Evolutionary conservation across 2,329 filamentous ascomycete genomes (phyloP), one percentile per base, ranked within the genome.

Genomic region (Ascochyta lentis): DNA sequence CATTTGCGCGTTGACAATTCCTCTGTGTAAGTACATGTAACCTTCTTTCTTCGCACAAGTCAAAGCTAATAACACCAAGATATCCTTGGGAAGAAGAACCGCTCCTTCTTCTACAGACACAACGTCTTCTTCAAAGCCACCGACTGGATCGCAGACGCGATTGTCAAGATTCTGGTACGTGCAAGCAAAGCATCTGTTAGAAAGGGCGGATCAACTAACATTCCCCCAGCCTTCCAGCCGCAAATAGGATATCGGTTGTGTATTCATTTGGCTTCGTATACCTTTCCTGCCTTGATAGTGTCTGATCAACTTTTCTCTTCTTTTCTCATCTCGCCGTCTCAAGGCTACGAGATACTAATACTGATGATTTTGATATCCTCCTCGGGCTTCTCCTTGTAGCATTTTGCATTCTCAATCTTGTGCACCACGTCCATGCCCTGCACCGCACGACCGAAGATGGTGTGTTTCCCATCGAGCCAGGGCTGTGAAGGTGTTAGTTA

Each of bases 351-450:
- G 13, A 80, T 67, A 0, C 74, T 73, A 66, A 99, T 96, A 73
- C 91, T 97, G 54, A 99, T 86, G 65, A 99, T 96, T 79, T 96
- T 98, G 69, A 99, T 93, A 74, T 99, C 95, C 70, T 96, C 92
- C 75, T 96, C 91, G 0, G 95, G 95, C 80, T 94, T 96, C 79
- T 99, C 96, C 81, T 89, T 89, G 76, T 90, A 88, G 4, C 92
- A 92, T 72, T 89, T 90, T 15, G 85, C 83, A 73, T 96, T 96
- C 78, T 99, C 95, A 72, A 99, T 99, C 80, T 89, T 91, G 76
- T 98, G 92, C 58, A 99, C 88, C 19, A 99, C 92, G 75, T 99
- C 95, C 72, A 98, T 80, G 0, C 95, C 95, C 72, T 93, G 89
- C 34, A 94, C 89, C 0, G 92, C 93, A 37, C 95, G 84, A 0